phyloP scores from a whole-genome alignment of 2,329 filamentous ascomycete genomes.

The Emergomyces orientalis region DNA sequence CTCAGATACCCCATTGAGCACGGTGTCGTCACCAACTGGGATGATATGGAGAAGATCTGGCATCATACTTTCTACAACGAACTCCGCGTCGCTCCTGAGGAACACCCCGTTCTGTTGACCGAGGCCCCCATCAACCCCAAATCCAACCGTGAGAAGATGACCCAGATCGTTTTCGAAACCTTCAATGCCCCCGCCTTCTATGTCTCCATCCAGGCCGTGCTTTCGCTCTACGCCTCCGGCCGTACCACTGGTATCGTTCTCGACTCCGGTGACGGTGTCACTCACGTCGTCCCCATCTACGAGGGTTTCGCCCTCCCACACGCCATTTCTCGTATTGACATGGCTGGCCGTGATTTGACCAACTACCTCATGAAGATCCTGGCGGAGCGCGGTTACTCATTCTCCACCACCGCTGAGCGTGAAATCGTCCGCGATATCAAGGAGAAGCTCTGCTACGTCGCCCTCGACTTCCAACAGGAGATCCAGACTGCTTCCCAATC shows the following conservation, averaged over 20 bases:
- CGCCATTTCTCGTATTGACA: slow-evolving; percentile 99
- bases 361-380: slow-evolving; percentile 99
- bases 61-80: slow-evolving; percentile 99
- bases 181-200: slow-evolving; percentile 99
- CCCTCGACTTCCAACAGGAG: slow-evolving; percentile 99
- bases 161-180: slow-evolving; percentile 99
- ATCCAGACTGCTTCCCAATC: slow-evolving; percentile 99
- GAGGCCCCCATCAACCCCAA: slow-evolving; percentile 99
- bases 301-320: slow-evolving; percentile 99
- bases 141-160: slow-evolving; percentile 99
- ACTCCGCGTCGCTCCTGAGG: slow-evolving; percentile 98
- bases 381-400: slow-evolving; percentile 97
- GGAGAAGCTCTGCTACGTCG: slow-evolving; percentile 99
- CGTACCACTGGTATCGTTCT: slow-evolving; percentile 99
- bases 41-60: slow-evolving; percentile 99
- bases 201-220: slow-evolving; percentile 99
- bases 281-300: slow-evolving; percentile 99
- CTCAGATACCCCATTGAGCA: slow-evolving; percentile 99
- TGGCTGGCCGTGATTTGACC: slow-evolving; percentile 99
- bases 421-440: slow-evolving; percentile 99
- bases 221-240: slow-evolving; percentile 98
- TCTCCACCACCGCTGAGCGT: slow-evolving; percentile 99
- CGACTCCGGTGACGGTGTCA: slow-evolving; percentile 99
- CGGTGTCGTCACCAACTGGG: slow-evolving; percentile 99
- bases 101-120: slow-evolving; percentile 98